Conservation (phyloP, 306 rosid genomes). For the Geum urbanum region DNA sequence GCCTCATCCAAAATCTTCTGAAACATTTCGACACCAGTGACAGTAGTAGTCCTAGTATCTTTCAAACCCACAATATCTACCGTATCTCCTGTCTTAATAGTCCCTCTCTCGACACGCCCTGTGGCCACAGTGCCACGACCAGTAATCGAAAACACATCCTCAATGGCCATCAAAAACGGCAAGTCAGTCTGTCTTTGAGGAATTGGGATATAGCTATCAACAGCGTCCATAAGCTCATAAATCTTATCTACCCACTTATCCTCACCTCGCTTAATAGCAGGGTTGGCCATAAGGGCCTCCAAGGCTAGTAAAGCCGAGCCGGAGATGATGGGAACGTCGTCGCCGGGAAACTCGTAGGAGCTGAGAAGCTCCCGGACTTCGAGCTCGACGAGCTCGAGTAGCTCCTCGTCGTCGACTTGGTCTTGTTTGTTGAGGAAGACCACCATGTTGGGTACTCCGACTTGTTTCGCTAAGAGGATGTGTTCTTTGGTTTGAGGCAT, state of each 20-base stretch:
- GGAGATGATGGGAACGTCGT: slow-evolving; percentile 69
- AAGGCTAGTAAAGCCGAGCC: slow-evolving; percentile 75
- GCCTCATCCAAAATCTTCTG: slow-evolving; percentile 85
- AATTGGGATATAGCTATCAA: slow-evolving; percentile 69
- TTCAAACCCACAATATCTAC: slow-evolving; percentile 74
- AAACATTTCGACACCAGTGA: slow-evolving; percentile 87
- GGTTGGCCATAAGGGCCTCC: slow-evolving; percentile 72
- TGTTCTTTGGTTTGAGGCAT: slow-evolving; percentile 88
- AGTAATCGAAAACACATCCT: slow-evolving; percentile 74
- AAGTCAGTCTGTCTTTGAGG: slow-evolving; percentile 71
- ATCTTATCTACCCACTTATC: slow-evolving; percentile 78
- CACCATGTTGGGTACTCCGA: slow-evolving; percentile 77
- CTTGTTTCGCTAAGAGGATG: slow-evolving; percentile 75
- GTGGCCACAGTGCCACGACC: slow-evolving; percentile 94
- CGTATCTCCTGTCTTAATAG: slow-evolving; percentile 50
- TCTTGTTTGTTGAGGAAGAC: slow-evolving; percentile 77
- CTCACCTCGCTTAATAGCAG: slow-evolving; percentile 56
- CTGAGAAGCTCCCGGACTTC: slow-evolving; percentile 79
- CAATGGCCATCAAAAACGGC: slow-evolving; percentile 72
- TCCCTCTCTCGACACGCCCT: slow-evolving; percentile 78
- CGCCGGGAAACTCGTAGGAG: slow-evolving; percentile 80
- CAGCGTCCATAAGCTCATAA: slow-evolving; percentile 76
- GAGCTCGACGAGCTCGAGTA: slow-evolving; percentile 64
- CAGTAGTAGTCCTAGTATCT: slow-evolving; percentile 69
- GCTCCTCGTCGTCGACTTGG: slow-evolving; percentile 89